Evolutionary conservation across 2,329 filamentous ascomycete genomes (phyloP).

Genomic region (Colletotrichum siamense): DNA sequence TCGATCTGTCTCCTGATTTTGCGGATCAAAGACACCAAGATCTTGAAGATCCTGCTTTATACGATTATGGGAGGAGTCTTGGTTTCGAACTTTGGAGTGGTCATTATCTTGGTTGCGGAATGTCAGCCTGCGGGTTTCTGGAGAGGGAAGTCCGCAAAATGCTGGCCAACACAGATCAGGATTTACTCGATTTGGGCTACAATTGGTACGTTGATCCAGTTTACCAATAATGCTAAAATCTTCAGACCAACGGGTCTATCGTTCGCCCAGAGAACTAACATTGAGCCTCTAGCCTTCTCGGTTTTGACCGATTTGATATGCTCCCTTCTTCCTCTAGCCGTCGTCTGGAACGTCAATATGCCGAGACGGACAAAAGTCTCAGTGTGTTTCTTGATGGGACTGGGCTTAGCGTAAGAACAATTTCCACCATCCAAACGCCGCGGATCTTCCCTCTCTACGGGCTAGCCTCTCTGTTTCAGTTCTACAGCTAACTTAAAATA

Average conservation of each 20-base stretch:
- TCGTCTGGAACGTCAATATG: slow-evolving; percentile 36
- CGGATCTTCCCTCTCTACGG: not conserved
- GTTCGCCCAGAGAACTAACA: not conserved
- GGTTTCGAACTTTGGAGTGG: slow-evolving; percentile 33
- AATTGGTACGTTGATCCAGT: slow-evolving; percentile 24
- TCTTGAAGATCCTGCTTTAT: slow-evolving; percentile 33
- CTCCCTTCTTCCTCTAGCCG: slow-evolving; percentile 31
- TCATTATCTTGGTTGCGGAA: slow-evolving; percentile 37
- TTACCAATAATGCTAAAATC: accelerated
- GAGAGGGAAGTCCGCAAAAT: slow-evolving; percentile 15
- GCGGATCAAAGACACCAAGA: slow-evolving; percentile 41
- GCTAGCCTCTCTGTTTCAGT: accelerated
- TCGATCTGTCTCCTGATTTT: slow-evolving; percentile 46
- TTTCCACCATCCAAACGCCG: no score
- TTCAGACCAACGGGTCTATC: not conserved
- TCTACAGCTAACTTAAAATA: not conserved
- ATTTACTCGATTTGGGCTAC: slow-evolving; percentile 39
- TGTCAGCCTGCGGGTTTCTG: slow-evolving; percentile 29
- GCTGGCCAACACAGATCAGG: slow-evolving; percentile 34
- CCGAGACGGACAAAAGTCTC: slow-evolving; percentile 32
- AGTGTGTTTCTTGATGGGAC: slow-evolving; percentile 34
- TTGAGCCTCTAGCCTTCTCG: slow-evolving; percentile 19
- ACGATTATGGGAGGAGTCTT: slow-evolving; percentile 33
- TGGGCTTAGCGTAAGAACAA: slow-evolving; percentile 30
- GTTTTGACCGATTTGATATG: slow-evolving; percentile 30